Evolutionary conservation across 139 green algal species (phyloP).

Genomic region (Volvox africanus): DNA sequence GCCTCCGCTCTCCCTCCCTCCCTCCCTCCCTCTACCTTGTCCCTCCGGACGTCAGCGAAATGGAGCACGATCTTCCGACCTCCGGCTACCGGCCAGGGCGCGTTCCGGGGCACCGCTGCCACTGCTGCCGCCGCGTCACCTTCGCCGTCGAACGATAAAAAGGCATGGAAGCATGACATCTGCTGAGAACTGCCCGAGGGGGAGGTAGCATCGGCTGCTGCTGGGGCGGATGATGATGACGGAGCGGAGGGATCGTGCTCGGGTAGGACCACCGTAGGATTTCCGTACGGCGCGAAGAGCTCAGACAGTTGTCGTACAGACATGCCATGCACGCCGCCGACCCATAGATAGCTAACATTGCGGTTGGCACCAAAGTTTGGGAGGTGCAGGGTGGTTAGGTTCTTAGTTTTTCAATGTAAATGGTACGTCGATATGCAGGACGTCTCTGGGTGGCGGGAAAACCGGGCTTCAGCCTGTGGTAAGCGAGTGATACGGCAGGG

Average conservation of each 20-base stretch:
- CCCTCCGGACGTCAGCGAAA: slow-evolving; percentile 22
- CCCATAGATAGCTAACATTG: slow-evolving; percentile 31
- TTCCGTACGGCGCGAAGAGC: slow-evolving; percentile 29
- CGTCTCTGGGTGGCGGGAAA: too few relatives aligned
- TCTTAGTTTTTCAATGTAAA: too few relatives aligned
- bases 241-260: not conserved
- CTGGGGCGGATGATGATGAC: not conserved
- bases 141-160: slow-evolving; percentile 14
- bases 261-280: not conserved
- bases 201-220: not conserved
- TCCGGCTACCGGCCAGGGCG: slow-evolving; percentile 15
- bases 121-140: slow-evolving; percentile 13
- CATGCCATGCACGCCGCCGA: slow-evolving; percentile 42
- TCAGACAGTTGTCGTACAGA: slow-evolving; percentile 8
- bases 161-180: slow-evolving; percentile 1
- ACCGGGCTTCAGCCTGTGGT: too few relatives aligned
- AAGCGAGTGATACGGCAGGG: too few relatives aligned
- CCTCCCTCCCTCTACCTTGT: slow-evolving; percentile 14
- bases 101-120: slow-evolving; percentile 23
- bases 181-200: not conserved
- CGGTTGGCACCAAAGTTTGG: too few relatives aligned
- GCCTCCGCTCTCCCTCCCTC: not conserved
- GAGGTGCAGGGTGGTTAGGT: too few relatives aligned
- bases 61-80: slow-evolving; percentile 10
- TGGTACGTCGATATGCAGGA: too few relatives aligned